Evolutionary conservation across 306 rosid genomes (phyloP), one percentile per base, ranked within the genome.

Genomic region (Canavalia gladiata): DNA sequence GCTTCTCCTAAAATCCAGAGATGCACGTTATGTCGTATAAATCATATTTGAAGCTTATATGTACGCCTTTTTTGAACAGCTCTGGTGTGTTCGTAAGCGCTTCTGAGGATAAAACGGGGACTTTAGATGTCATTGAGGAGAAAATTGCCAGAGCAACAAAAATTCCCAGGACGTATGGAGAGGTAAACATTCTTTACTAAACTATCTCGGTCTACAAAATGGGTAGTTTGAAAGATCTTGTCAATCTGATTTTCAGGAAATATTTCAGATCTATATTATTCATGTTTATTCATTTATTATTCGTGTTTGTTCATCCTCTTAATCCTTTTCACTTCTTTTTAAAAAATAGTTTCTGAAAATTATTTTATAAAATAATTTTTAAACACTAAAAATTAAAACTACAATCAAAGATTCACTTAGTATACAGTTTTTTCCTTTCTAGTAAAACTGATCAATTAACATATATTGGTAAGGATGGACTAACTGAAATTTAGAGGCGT

Each of bases 121-220:
- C 69, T 81, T 81, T 95, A 81, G 92, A 81, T 49, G 81, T 29
- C 60, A 84, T 95, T 77, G 99, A 95, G 87, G 92, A 89, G 86
- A 95, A 92, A 88, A 95, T 95, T 87, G 90, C 98, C 52, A 87
- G 79, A 79, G 98, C 89, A 49, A 88, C 99, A 34, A 91, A 85
- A 93, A 75, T 91, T 86, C 99, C 99, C 67, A 88, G 91, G 84
- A 79, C 5, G 42, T 92, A 93, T 71, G 97, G 92, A 75, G 99
- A 93, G 99, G 98, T 95, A 90, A 72, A 52, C 25, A 18, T 55
- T 70, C 67, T 9, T 46, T 75, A 31, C 45, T 35, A 25, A 57
- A 18, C 4, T 70, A 0, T 78, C 35, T 43, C 12, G 34, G 49
- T 59, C 62, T 47, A 66, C 63, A n/a, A 4, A 33, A 67, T 66